A percentile compares a stretch with the other conserved stretches of the same genome.
Evolutionary conservation across 441 rosid species (phyloP).

Genomic region (Omphalea diandra): DNA sequence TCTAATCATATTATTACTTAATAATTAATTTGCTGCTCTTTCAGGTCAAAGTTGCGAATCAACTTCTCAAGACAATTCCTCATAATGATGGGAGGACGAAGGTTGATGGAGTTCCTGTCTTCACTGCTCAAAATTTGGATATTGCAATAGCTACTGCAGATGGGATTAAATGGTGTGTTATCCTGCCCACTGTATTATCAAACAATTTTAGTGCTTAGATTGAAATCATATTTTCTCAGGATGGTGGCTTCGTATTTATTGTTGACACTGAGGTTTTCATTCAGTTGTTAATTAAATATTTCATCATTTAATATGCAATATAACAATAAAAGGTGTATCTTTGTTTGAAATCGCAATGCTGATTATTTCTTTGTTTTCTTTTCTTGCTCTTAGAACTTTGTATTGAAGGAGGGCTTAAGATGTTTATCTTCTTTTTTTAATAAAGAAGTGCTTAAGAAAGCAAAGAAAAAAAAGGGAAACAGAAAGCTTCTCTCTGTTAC

Average conservation of each 20-base stretch:
- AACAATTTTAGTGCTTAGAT: not conserved
- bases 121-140: slow-evolving; percentile 88
- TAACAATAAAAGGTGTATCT: no score
- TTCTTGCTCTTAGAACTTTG: no score
- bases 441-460: no score
- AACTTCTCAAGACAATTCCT: slow-evolving; percentile 68
- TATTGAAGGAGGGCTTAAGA: no score
- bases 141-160: slow-evolving; percentile 91
- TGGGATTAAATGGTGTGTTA: slow-evolving; percentile 82
- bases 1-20: not conserved
- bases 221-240: not conserved
- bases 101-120: slow-evolving; percentile 92
- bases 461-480: not conserved
- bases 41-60: slow-evolving; percentile 92
- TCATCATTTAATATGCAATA: no score
- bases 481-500: not conserved
- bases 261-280: not conserved
- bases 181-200: not conserved
- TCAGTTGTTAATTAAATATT: no score
- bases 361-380: no score
- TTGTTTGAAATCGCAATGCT: no score
- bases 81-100: slow-evolving; percentile 48
- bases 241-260: not conserved
- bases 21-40: slow-evolving; percentile 5
- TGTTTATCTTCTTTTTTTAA: no score